Base-by-base conservation (phyloP, 1,284 basidiomycete species). In the Austroboletus novae-zelandiae region DNA sequence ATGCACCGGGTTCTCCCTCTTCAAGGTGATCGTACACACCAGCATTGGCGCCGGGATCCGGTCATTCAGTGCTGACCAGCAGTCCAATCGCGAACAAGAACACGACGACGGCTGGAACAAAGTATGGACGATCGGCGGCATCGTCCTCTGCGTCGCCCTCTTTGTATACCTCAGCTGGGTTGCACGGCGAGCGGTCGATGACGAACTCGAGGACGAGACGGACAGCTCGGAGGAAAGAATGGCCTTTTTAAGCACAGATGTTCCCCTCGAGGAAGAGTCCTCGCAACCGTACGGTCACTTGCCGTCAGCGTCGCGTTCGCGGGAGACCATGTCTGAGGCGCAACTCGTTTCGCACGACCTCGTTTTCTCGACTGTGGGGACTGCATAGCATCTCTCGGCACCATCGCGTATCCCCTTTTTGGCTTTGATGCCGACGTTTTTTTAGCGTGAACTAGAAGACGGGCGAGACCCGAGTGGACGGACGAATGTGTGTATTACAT, bases 11-110 rank as follows among this genome's bases (percentile, higher is more conserved):
- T 76, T 92, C 30, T 89, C 87, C 34, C 77, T 94, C 48, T 83
- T 89, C 77, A 94, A 94, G 70, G 81, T 94, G 57, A 83, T 92
- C 68, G 80, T 94, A 48, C 91, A 94, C 73, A 91, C 89, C 23
- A 86, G 80, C 54, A 76, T 94, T 55, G 91, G 91, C 40, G 82
- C 84, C 20, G 86, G 85, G 20, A 91, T 94, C 62, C 85, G 88
- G 62, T 91, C 85, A 36, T 94, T 94, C 72, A 59, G 65, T 5
- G 52, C 59, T 10, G 81, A 82, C 52, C 80, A 82, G 52, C 84
- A 81, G 68, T 81, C 86, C 61, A 66, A 70, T 61, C 45, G 51
- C 3, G 20, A 40, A 15, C 60, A 69, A 40, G 70, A 74, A 35
- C 43, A 60, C 45, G 74, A 77, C 44, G 71, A 71, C 30, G 71